Percentiles rank a stretch among this genome's conserved stretches.
phyloP scores from a whole-genome alignment of 345 rosid genomes.

The Heritiera littoralis region DNA sequence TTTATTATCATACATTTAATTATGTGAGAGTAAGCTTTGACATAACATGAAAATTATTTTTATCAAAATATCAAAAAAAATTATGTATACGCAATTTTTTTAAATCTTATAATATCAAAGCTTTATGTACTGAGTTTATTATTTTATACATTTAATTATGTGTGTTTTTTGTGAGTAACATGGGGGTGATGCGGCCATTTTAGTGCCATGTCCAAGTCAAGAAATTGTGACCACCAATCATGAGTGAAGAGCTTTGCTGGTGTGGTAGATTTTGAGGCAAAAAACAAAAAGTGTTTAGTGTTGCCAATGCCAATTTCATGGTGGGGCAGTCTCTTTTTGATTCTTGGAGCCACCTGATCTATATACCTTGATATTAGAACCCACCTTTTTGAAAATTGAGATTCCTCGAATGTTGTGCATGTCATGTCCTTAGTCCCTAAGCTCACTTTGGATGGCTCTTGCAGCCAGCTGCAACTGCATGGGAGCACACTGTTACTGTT shows the following conservation, averaged over 20 bases:
- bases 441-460: not conserved
- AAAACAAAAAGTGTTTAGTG: not conserved
- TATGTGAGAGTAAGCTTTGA: too few relatives aligned
- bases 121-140: too few relatives aligned
- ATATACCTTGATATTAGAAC: not conserved
- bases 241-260: not conserved
- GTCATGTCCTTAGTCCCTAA: not conserved
- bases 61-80: too few relatives aligned
- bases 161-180: too few relatives aligned
- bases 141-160: too few relatives aligned
- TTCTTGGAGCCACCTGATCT: not conserved
- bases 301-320: not conserved
- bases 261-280: not conserved
- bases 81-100: too few relatives aligned
- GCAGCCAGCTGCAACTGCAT: not conserved
- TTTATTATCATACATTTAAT: too few relatives aligned
- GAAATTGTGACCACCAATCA: not conserved
- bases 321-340: slow-evolving; percentile 3
- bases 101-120: too few relatives aligned
- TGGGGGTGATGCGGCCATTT: not conserved
- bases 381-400: not conserved
- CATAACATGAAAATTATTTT: too few relatives aligned
- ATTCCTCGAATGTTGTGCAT: not conserved
- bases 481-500: not conserved
- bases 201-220: not conserved